phyloP scores from a whole-genome alignment of 306 rosid genomes.

The Acacia melanoxylon region DNA sequence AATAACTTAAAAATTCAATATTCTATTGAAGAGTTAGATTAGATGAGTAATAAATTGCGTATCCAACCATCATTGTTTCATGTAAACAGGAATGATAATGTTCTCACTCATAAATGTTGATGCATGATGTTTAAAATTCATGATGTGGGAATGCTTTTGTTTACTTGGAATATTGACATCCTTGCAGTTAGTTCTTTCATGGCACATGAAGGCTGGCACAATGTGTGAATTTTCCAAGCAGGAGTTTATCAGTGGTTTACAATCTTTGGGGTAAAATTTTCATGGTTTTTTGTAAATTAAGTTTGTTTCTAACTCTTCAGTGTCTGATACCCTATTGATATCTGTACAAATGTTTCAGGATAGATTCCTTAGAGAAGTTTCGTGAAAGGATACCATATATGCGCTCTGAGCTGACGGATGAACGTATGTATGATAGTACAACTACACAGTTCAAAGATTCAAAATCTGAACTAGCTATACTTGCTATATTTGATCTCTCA shows the following conservation, averaged over 20 bases:
- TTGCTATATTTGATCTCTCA: conserved; percentile 22
- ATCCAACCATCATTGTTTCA: neutral
- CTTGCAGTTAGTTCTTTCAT: conserved; percentile 94
- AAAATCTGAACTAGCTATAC: conserved; percentile 11
- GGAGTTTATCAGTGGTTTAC: conserved; percentile 88
- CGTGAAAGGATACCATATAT: conserved; percentile 84
- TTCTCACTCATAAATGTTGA: neutral
- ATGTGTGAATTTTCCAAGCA: conserved; percentile 99
- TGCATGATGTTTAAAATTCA: neutral
- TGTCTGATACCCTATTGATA: conserved; percentile 11
- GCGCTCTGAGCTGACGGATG: conserved; percentile 96
- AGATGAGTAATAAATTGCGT: neutral
- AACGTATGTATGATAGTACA: conserved; percentile 56
- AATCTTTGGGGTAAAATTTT: conserved; percentile 72
- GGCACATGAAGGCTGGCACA: conserved; percentile 99
- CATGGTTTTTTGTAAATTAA: conserved; percentile 2
- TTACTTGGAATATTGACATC: conserved; percentile 27
- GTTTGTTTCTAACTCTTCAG: neutral
- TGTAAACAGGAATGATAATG: neutral
- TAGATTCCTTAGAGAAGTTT: conserved; percentile 92
- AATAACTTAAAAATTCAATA: conserved; percentile 12
- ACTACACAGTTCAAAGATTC: neutral
- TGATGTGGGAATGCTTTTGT: conserved; percentile 2
- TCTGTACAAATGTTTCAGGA: conserved; percentile 58
- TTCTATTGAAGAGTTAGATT: conserved; percentile 3